phyloP scores from a whole-genome alignment of 148 eudicot species.

The Rhododendron henanense region DNA sequence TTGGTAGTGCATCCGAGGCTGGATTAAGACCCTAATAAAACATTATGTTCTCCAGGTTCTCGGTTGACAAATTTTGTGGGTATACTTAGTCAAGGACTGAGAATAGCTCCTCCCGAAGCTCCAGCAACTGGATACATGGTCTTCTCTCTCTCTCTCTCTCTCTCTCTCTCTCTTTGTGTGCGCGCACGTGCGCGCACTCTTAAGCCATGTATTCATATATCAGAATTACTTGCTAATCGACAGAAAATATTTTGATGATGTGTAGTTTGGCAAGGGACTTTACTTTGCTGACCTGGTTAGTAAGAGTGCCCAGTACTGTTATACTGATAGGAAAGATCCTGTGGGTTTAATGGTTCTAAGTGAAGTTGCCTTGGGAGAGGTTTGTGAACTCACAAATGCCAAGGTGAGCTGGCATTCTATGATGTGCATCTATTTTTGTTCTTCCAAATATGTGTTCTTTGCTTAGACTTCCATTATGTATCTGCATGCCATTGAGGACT shows the following conservation, averaged over 20 bases:
- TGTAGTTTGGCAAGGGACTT: constrained; percentile 96
- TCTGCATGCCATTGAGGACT: not conserved
- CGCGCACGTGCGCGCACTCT: not conserved
- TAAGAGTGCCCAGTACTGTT: constrained; percentile 99
- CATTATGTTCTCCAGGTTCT: constrained; percentile 54
- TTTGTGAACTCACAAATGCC: constrained; percentile 74
- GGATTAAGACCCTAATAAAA: not conserved
- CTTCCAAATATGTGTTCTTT: not conserved
- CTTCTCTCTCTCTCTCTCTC: constrained; percentile 21
- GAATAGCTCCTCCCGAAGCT: constrained; percentile 99
- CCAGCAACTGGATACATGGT: constrained; percentile 99
- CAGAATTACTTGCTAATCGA: not conserved
- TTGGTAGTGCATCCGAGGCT: not conserved
- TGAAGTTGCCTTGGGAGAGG: constrained; percentile 94
- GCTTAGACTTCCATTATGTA: not conserved
- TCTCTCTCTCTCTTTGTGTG: constrained; percentile 11
- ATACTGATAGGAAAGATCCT: constrained; percentile 72
- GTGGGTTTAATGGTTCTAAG: constrained; percentile 95
- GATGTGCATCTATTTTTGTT: not conserved
- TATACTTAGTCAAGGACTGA: constrained; percentile 92
- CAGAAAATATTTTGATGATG: not conserved
- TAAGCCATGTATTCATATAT: not conserved
- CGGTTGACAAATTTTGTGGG: constrained; percentile 97
- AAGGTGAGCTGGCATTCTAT: constrained; percentile 41
- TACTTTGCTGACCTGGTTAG: constrained; percentile 99